Percentiles rank a stretch among this genome's conserved stretches.
Evolutionary conservation across 441 rosid species (phyloP).

Genomic region (Gossypium lobatum): DNA sequence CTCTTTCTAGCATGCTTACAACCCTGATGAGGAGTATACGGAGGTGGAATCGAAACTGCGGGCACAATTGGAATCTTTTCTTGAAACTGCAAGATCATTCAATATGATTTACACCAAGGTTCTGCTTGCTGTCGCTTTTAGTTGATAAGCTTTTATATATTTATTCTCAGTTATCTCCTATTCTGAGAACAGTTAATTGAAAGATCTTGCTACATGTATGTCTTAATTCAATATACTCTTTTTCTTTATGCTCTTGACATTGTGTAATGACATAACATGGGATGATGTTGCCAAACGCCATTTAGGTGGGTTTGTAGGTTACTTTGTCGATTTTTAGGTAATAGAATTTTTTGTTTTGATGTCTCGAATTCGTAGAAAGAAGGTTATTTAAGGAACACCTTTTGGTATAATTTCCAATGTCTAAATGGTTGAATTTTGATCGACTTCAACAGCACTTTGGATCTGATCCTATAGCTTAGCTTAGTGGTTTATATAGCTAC

Average conservation of each 20-base stretch:
- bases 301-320: background rate
- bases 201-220: background rate
- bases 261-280: background rate
- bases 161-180: background rate
- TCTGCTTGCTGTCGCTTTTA: slow-evolving; percentile 18
- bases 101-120: slow-evolving; percentile 91
- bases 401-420: background rate
- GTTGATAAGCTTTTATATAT: slow-evolving; percentile 8
- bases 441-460: background rate
- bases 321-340: background rate
- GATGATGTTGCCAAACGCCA: background rate
- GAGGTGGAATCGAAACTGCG: slow-evolving; percentile 81
- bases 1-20: slow-evolving; percentile 70
- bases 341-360: background rate
- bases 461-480: background rate
- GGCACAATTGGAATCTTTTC: slow-evolving; percentile 77
- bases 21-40: slow-evolving; percentile 83
- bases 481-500: background rate
- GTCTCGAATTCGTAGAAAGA: background rate
- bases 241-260: slow-evolving; percentile 1
- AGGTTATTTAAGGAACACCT: background rate
- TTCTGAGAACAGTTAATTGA: background rate
- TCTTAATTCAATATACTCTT: background rate
- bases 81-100: slow-evolving; percentile 89
- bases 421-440: background rate